Evolutionary conservation across 108 stramenopile genomes (phyloP).

Genomic region (Skeletonema grethae): DNA sequence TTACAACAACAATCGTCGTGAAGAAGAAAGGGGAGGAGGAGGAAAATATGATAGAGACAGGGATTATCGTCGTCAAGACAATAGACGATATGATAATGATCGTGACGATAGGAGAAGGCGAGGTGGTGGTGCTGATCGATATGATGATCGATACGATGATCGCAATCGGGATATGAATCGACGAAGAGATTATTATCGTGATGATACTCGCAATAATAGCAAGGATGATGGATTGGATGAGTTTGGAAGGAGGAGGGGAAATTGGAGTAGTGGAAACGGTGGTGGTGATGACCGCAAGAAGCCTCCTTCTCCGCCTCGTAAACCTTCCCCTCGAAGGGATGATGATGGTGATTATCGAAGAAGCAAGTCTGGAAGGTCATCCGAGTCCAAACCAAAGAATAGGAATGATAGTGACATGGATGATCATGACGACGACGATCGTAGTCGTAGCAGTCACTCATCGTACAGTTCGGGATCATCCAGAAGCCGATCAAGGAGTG

Average conservation of each 20-base stretch:
- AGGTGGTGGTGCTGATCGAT: neutral
- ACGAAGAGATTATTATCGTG: constrained; percentile 3
- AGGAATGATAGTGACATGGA: neutral
- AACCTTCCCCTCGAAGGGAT: neutral
- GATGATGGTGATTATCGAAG: neutral
- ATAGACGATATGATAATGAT: neutral
- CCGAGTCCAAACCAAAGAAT: neutral
- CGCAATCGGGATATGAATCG: constrained; percentile 1
- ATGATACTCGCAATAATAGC: neutral
- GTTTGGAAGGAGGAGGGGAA: neutral
- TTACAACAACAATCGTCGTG: constrained; percentile 5
- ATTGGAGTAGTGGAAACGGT: neutral
- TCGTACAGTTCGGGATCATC: constrained; percentile 2
- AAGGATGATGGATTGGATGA: neutral
- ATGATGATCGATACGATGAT: neutral
- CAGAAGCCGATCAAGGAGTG: constrained; percentile 3
- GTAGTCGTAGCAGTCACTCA: neutral
- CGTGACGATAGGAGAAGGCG: constrained; percentile 13
- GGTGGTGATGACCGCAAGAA: neutral
- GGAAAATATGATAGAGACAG: neutral
- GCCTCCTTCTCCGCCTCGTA: neutral
- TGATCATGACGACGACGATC: neutral
- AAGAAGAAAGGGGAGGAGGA: neutral
- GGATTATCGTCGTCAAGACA: constrained; percentile 4
- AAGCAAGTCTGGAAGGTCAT: neutral